Conservation (phyloP, 2,329 filamentous ascomycete genomes). For the Penicillium janthinellum region DNA sequence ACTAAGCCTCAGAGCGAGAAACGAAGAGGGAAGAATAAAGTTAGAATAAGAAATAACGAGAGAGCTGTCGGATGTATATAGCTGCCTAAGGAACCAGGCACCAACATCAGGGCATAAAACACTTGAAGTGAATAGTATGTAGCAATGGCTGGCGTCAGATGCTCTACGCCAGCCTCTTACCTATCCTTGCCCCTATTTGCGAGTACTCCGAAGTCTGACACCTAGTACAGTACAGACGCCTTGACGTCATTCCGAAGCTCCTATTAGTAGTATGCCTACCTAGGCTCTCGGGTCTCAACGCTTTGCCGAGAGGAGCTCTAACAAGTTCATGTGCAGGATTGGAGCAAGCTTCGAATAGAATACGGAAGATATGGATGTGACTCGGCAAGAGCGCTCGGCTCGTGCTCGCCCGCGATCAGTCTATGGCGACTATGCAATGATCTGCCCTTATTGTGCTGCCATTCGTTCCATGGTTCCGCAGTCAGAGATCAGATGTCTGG, state of each 20-base stretch:
- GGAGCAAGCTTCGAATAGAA: background rate
- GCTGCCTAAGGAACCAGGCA: too few relatives aligned
- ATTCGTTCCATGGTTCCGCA: background rate
- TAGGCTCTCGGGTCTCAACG: too few relatives aligned
- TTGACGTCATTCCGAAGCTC: background rate
- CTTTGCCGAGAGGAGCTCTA: background rate
- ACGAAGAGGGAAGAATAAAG: too few relatives aligned
- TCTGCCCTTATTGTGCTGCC: background rate
- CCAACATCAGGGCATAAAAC: too few relatives aligned
- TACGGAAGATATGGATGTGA: background rate
- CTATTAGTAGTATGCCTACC: background rate
- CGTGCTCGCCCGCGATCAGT: constrained; percentile 2
- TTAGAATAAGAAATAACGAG: too few relatives aligned
- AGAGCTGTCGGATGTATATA: too few relatives aligned
- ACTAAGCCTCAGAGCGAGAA: too few relatives aligned
- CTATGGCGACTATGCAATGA: background rate
- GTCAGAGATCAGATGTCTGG: background rate
- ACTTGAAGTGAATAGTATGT: too few relatives aligned
- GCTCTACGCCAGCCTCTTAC: too few relatives aligned
- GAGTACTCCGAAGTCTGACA: too few relatives aligned
- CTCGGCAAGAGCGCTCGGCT: background rate
- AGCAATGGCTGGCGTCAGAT: too few relatives aligned
- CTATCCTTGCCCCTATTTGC: too few relatives aligned
- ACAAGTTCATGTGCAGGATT: background rate
- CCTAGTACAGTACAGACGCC: background rate